These are phyloP conservation scores for Arxiozyma slooffiae DNA, from an alignment of 1,139 yeast genomes.

Conservation along the genomic window DNA sequence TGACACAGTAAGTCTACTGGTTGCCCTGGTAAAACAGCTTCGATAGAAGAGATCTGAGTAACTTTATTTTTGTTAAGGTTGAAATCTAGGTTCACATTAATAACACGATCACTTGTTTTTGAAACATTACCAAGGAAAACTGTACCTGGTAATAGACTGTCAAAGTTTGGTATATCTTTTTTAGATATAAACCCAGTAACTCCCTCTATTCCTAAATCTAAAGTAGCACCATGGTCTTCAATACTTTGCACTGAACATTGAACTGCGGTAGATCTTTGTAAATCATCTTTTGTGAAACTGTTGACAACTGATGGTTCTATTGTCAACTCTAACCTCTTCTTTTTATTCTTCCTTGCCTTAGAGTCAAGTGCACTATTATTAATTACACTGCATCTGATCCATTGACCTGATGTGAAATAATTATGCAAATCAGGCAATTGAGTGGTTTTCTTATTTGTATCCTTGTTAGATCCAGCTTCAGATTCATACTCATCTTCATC, in stretches of 20 bases:
- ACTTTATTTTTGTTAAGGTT: slow-evolving; percentile 39
- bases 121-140: slow-evolving; percentile 45
- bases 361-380: slow-evolving; percentile 36
- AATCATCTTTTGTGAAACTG: slow-evolving; percentile 53
- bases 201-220: slow-evolving; percentile 55
- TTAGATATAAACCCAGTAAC: slow-evolving; percentile 68
- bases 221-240: slow-evolving; percentile 84
- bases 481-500: slow-evolving; percentile 25
- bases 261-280: slow-evolving; percentile 48
- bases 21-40: slow-evolving; percentile 77
- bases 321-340: slow-evolving; percentile 59
- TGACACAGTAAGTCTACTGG: slow-evolving; percentile 65
- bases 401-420: slow-evolving; percentile 65
- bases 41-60: slow-evolving; percentile 55
- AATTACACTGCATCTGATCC: slow-evolving; percentile 71
- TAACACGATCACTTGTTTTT: slow-evolving; percentile 47
- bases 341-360: slow-evolving; percentile 31
- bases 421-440: slow-evolving; percentile 48
- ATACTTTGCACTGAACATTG: slow-evolving; percentile 72
- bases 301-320: slow-evolving; percentile 72
- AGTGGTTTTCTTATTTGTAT: slow-evolving; percentile 28
- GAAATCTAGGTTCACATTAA: slow-evolving; percentile 43
- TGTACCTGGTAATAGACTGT: slow-evolving; percentile 32
- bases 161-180: slow-evolving; percentile 41
- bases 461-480: slow-evolving; percentile 19